Conservation (phyloP, 1,139 yeast genomes). For the Suhomyces terraborum region DNA sequence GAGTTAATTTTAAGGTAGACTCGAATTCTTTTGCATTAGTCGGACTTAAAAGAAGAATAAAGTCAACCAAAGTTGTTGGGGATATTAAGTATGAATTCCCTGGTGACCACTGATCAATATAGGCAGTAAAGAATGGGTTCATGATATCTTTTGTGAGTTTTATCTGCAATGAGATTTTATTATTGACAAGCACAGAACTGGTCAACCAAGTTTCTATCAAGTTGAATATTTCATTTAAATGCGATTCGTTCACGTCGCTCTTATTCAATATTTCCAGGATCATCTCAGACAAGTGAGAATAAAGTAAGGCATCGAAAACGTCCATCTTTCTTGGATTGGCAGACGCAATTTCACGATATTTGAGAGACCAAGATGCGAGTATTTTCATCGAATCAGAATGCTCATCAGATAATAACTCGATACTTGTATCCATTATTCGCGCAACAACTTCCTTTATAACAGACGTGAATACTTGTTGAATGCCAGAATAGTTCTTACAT, state of each 20-base stretch:
- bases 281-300: slow-evolving; percentile 8
- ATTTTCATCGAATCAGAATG: slow-evolving; percentile 11
- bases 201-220: slow-evolving; percentile 19
- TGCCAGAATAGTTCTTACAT: slow-evolving; percentile 1
- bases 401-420: slow-evolving; percentile 6
- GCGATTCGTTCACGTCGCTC: slow-evolving; percentile 4
- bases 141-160: slow-evolving; percentile 21
- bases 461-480: slow-evolving; percentile 5
- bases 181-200: slow-evolving; percentile 20
- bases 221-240: slow-evolving; percentile 16
- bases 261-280: slow-evolving; percentile 7
- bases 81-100: slow-evolving; percentile 9
- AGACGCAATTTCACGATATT: slow-evolving; percentile 17
- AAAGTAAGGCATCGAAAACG: slow-evolving; percentile 16
- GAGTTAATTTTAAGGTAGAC: slow-evolving; percentile 14
- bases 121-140: slow-evolving; percentile 20
- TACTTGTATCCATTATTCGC: slow-evolving; percentile 15
- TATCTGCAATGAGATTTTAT: slow-evolving; percentile 17
- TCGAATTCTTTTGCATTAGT: slow-evolving; percentile 19
- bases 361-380: slow-evolving; percentile 20
- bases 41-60: slow-evolving; percentile 20
- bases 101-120: slow-evolving; percentile 21
- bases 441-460: slow-evolving; percentile 10
- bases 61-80: slow-evolving; percentile 22
- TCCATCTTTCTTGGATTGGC: slow-evolving; percentile 4